phyloP scores from a whole-genome alignment of 1,284 basidiomycete species.

The Albatrellus sp. region DNA sequence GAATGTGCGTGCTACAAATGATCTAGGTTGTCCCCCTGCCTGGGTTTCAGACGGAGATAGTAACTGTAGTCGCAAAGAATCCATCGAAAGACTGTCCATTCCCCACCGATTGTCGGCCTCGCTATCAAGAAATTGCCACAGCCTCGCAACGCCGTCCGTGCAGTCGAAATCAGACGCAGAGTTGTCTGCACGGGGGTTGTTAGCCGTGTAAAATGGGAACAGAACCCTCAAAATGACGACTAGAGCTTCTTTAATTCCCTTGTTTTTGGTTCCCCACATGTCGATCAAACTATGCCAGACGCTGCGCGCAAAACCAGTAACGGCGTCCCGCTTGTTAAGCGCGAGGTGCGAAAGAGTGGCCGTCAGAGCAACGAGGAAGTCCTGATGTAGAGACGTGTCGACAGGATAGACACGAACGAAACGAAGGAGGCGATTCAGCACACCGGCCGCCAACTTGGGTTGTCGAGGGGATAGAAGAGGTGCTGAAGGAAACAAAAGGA shows the following conservation, averaged over 20 bases:
- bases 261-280: conserved; percentile 71
- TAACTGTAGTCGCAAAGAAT: conserved; percentile 47
- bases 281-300: conserved; percentile 55
- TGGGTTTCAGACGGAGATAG: conserved; percentile 10
- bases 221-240: conserved; percentile 58
- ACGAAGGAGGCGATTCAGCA: conserved; percentile 54
- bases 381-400: conserved; percentile 66
- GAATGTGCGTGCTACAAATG: conserved; percentile 56
- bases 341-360: conserved; percentile 60
- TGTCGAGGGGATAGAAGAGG: conserved; percentile 34
- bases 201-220: conserved; percentile 54
- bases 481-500: conserved; percentile 48
- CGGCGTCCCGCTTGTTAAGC: conserved; percentile 51
- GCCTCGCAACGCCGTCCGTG: conserved; percentile 32
- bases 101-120: conserved; percentile 59
- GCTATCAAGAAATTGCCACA: conserved; percentile 42
- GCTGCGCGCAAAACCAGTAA: conserved; percentile 44
- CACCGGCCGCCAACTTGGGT: conserved; percentile 29
- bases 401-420: conserved; percentile 54
- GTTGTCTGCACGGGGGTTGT: conserved; percentile 8
- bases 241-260: conserved; percentile 52
- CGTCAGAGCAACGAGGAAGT: conserved; percentile 60
- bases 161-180: conserved; percentile 11
- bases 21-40: conserved; percentile 14
- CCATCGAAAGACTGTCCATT: conserved; percentile 48